A percentile compares a stretch with the other conserved stretches of the same genome.
These are phyloP conservation scores for Vitrella brassicaformis DNA, from an alignment of 73 alveolate genomes.

Conservation along the genomic window DNA sequence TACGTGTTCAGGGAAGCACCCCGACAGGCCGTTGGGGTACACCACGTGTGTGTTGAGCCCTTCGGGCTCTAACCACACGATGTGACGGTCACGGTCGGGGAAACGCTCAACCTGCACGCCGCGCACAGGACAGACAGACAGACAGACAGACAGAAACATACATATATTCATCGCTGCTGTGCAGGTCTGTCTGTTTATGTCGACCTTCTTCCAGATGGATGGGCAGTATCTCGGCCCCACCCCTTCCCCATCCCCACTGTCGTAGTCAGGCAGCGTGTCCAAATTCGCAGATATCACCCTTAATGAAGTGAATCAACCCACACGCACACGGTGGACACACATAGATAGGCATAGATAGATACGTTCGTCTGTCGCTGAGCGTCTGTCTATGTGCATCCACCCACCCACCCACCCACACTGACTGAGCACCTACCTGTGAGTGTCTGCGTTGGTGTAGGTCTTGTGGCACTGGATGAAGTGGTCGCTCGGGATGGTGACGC, in stretches of 20 bases:
- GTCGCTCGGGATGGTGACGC: neutral
- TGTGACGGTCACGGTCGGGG: constrained; percentile 47
- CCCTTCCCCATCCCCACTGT: constrained; percentile 43
- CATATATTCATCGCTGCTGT: too few species aligned
- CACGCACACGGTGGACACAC: too few species aligned
- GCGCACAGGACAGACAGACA: too few species aligned
- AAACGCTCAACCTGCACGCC: too few species aligned
- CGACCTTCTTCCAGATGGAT: constrained; percentile 43
- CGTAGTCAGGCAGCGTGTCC: constrained; percentile 28
- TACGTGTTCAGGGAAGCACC: constrained; percentile 47
- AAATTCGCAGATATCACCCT: constrained; percentile 1
- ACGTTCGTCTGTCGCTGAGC: too few species aligned
- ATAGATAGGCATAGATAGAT: too few species aligned
- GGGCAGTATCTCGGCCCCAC: constrained; percentile 63
- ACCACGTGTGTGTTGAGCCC: constrained; percentile 36
- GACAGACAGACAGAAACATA: too few species aligned
- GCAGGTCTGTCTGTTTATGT: too few species aligned
- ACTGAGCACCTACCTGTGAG: too few species aligned
- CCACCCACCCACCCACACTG: neutral
- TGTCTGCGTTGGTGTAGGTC: constrained; percentile 35
- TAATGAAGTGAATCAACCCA: too few species aligned
- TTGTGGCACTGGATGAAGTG: constrained; percentile 28
- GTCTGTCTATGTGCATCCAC: neutral
- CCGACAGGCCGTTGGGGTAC: constrained; percentile 54
- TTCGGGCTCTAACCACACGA: constrained; percentile 60